phyloP scores from a whole-genome alignment of 805 yeast genomes.

The Metschnikowia corniflorae region DNA sequence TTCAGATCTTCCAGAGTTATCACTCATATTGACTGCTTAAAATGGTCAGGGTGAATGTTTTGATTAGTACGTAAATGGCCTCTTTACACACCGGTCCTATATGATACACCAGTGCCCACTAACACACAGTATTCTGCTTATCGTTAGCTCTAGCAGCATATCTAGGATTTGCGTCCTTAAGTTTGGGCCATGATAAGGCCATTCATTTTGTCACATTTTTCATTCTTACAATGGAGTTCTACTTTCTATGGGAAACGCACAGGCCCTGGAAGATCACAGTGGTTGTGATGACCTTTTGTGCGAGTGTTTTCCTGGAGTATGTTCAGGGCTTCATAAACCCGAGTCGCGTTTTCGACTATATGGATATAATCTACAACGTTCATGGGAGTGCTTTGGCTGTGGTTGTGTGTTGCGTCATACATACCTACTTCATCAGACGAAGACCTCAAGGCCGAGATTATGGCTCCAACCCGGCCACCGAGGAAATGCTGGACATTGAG shows the following conservation, averaged over 20 bases:
- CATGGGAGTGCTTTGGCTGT: slow-evolving; percentile 31
- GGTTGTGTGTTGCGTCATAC: slow-evolving; percentile 10
- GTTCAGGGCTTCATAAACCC: slow-evolving; percentile 47
- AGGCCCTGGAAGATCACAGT: slow-evolving; percentile 26
- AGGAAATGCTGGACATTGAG: slow-evolving; percentile 11
- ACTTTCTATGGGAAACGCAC: slow-evolving; percentile 38
- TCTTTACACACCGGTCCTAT: too few relatives aligned
- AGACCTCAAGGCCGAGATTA: slow-evolving; percentile 1
- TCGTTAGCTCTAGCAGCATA: slow-evolving; percentile 35
- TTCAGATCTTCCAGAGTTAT: too few relatives aligned
- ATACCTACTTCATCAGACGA: slow-evolving; percentile 1
- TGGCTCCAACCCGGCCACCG: neutral
- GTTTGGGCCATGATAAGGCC: slow-evolving; percentile 47
- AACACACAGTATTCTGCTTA: slow-evolving; percentile 24
- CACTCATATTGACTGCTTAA: too few relatives aligned
- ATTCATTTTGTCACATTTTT: slow-evolving; percentile 48
- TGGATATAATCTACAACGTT: slow-evolving; percentile 42
- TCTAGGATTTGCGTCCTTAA: slow-evolving; percentile 49
- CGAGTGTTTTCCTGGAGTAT: slow-evolving; percentile 49
- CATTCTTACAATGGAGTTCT: slow-evolving; percentile 46
- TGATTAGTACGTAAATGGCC: too few relatives aligned
- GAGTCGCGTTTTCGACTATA: slow-evolving; percentile 43
- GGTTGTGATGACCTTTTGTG: slow-evolving; percentile 44
- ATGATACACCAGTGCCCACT: too few relatives aligned
- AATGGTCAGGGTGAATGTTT: too few relatives aligned